Conservation (phyloP, 495 filamentous ascomycete species). For the Podospora fimiseda region DNA sequence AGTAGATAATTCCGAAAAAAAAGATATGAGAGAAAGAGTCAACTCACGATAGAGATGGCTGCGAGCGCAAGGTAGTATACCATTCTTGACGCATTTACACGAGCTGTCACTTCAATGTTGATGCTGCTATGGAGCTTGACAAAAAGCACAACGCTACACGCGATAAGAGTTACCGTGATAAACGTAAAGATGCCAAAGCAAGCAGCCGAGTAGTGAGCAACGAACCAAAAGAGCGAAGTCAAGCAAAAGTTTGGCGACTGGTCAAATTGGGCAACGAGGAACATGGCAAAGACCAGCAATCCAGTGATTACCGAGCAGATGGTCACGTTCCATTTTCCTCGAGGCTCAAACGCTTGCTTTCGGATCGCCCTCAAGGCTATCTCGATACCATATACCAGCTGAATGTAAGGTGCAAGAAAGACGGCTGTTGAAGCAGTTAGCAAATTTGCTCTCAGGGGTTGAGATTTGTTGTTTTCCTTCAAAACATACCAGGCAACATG, state of each 20-base stretch:
- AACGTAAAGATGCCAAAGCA: constrained; percentile 34
- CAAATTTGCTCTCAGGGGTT: neutral
- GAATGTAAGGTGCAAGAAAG: constrained; percentile 43
- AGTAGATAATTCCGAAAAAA: neutral
- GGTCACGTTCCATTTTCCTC: constrained; percentile 37
- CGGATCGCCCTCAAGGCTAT: constrained; percentile 35
- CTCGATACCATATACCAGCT: constrained; percentile 41
- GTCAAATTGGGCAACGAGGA: constrained; percentile 38
- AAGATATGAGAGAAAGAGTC: neutral
- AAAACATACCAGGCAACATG: constrained; percentile 44
- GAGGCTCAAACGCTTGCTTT: constrained; percentile 33
- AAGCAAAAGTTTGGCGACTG: constrained; percentile 36
- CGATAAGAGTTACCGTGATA: constrained; percentile 27
- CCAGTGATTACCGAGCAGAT: constrained; percentile 37
- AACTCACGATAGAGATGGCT: constrained; percentile 37
- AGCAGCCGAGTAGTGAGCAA: constrained; percentile 36
- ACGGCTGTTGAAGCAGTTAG: constrained; percentile 32
- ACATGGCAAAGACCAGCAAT: constrained; percentile 32
- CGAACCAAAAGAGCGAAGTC: constrained; percentile 46
- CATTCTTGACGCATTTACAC: constrained; percentile 40
- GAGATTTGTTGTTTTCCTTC: neutral
- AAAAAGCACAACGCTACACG: constrained; percentile 31
- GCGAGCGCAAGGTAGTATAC: constrained; percentile 41
- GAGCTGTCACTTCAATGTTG: constrained; percentile 35
- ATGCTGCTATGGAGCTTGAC: constrained; percentile 32